Evolutionary conservation across 2,329 filamentous ascomycete genomes (phyloP), one percentile per base, ranked within the genome.

Genomic region (Aspergillus sp.): DNA sequence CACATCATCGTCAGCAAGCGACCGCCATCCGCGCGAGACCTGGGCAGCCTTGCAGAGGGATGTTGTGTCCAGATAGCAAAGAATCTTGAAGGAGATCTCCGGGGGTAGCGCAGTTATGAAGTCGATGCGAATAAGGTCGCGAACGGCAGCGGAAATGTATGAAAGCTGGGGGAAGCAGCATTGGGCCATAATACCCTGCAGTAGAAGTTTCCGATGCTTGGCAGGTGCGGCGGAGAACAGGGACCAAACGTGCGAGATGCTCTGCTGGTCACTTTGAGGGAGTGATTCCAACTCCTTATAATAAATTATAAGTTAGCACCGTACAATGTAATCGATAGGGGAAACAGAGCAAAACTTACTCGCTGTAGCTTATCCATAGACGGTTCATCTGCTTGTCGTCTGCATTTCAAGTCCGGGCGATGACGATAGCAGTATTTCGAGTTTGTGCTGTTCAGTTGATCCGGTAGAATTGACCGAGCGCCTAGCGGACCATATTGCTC

Each of bases 111-210:
- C 92, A 34, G 89, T 86, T 49, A 99, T 80, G 71, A 98, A 99
- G 77, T 99, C 95, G 77, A 99, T 98, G 74, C 96, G 95, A 69
- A 99, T 93, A 61, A 98, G 88, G 64, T 98, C 93, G 62, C 91
- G 89, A 45, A 99, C 90, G 64, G 92, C 90, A 60, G 91, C 87
- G 2, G 93, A 95, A 56, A 99, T 88, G 64, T 90, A 93, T 32
- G 95, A 98, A 6, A 99, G 85, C 70, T 99, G 95, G 1, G 95
- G 93, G 70, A 99, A 98, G 78, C 95, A 99, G 75, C 93, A 98
- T 74, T 98, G 93, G 0, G 93, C 89, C 60, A 99, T 87, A 67
- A 99, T 93, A 64, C 95, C 95, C 73, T 96, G 92, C 7, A 99
- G 83, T 90, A 99, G 98, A 58, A 99, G 83, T 62, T 96, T 93